Percentiles rank a stretch among this genome's conserved stretches.
Evolutionary conservation across 257 asterid genomes (phyloP).

Genomic region (Solanum raphanifolium): DNA sequence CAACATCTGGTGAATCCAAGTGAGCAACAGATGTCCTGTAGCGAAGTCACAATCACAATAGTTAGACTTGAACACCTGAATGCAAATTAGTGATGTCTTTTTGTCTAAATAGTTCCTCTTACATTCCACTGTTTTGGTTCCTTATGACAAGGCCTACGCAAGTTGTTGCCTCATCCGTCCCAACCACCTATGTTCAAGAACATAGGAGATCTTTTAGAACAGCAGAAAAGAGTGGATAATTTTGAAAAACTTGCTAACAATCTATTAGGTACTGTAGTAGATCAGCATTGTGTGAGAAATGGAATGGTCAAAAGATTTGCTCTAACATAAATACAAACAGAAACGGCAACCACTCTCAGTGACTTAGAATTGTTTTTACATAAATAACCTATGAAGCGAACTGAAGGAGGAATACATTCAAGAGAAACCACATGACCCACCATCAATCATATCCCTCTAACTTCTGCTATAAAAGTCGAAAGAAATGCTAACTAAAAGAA

Average conservation of each 20-base stretch:
- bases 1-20: slow-evolving; percentile 68
- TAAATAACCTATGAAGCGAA: background rate
- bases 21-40: slow-evolving; percentile 85
- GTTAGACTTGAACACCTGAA: background rate
- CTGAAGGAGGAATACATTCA: background rate
- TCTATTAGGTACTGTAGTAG: background rate
- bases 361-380: background rate
- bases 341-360: background rate
- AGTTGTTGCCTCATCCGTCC: slow-evolving; percentile 97
- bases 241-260: background rate
- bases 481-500: background rate
- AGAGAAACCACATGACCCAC: background rate
- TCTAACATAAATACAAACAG: background rate
- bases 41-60: slow-evolving; percentile 1
- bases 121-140: slow-evolving; percentile 67
- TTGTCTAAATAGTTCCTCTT: slow-evolving; percentile 13
- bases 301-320: background rate
- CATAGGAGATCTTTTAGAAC: background rate
- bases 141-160: slow-evolving; percentile 76
- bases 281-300: background rate
- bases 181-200: slow-evolving; percentile 41
- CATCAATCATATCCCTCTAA: background rate
- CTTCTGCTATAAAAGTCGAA: background rate
- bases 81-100: background rate
- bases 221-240: background rate